A percentile compares a stretch with the other conserved stretches of the same genome.
Evolutionary conservation across 805 yeast genomes (phyloP).

Genomic region (Candida caryicola): DNA sequence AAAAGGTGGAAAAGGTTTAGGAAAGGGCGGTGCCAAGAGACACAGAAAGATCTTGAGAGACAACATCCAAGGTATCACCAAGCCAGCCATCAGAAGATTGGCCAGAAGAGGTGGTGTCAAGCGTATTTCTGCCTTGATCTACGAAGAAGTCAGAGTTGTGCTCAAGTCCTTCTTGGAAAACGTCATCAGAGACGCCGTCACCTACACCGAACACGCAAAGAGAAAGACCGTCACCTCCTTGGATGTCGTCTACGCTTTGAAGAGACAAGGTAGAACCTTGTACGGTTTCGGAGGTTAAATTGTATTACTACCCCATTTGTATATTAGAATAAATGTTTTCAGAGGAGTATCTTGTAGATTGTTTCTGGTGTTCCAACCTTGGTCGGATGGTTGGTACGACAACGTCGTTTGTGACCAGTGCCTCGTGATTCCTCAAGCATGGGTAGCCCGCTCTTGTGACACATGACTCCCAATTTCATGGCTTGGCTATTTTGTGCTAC

Average conservation of each 20-base stretch:
- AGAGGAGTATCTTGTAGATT: no score
- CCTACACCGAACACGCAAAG: constrained; percentile 99
- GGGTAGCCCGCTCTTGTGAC: no score
- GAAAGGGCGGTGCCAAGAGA: constrained; percentile 99
- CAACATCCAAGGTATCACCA: constrained; percentile 99
- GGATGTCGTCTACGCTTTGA: constrained; percentile 98
- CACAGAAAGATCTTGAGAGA: constrained; percentile 99
- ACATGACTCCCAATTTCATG: no score
- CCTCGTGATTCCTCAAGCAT: no score
- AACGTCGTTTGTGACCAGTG: no score
- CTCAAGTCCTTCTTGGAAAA: constrained; percentile 93
- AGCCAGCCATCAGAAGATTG: constrained; percentile 99
- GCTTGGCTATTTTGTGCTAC: no score
- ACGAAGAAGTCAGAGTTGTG: constrained; percentile 98
- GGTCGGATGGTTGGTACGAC: no score
- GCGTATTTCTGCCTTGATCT: constrained; percentile 98
- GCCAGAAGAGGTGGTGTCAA: constrained; percentile 99
- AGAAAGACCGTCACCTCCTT: constrained; percentile 99
- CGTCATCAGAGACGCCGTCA: constrained; percentile 98
- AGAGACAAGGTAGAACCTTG: constrained; percentile 99
- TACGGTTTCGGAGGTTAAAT: constrained; percentile 99
- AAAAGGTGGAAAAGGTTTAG: constrained; percentile 99
- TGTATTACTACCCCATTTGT: constrained; percentile 11
- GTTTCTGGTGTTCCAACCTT: no score
- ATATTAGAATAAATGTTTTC: constrained; percentile 12